phyloP scores from a whole-genome alignment of 495 filamentous ascomycete species.

The Xanthoparmelia taractica region DNA sequence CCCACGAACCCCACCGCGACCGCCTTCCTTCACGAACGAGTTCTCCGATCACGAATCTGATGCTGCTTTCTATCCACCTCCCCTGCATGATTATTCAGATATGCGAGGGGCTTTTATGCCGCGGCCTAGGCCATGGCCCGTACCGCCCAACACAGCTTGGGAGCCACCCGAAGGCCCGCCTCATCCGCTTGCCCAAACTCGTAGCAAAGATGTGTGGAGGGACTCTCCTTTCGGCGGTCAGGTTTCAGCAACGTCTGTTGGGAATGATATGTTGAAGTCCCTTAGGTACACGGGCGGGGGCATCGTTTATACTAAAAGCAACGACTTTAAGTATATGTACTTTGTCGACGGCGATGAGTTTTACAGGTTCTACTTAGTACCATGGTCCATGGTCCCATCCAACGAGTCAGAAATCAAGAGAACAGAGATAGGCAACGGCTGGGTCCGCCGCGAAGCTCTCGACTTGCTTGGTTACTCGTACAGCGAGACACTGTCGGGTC shows the following conservation, averaged over 20 bases:
- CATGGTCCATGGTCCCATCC: neutral
- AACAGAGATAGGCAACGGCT: neutral
- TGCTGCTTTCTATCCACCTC: too few relatives aligned
- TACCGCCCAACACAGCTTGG: too few relatives aligned
- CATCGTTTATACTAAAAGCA: neutral
- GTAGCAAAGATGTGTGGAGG: too few relatives aligned
- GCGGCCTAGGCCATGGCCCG: neutral
- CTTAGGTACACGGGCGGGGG: too few relatives aligned
- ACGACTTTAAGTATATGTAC: neutral
- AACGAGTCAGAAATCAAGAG: neutral
- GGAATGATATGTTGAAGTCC: too few relatives aligned
- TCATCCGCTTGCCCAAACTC: too few relatives aligned
- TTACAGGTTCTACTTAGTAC: neutral
- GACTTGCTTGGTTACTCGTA: constrained; percentile 1
- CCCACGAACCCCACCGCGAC: too few relatives aligned
- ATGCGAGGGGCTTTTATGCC: neutral
- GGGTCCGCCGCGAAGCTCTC: neutral
- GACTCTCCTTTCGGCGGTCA: too few relatives aligned
- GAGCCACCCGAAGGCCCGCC: too few relatives aligned
- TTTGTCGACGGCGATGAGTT: neutral
- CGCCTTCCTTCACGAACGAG: too few relatives aligned
- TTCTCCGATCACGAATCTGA: too few relatives aligned
- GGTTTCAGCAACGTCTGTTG: too few relatives aligned
- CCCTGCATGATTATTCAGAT: neutral
- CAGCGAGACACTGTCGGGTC: neutral